A percentile compares a stretch with the other conserved stretches of the same genome.
These are phyloP conservation scores for Santalum album DNA, from an alignment of 164 flowering plant genomes.

Conservation along the genomic window DNA sequence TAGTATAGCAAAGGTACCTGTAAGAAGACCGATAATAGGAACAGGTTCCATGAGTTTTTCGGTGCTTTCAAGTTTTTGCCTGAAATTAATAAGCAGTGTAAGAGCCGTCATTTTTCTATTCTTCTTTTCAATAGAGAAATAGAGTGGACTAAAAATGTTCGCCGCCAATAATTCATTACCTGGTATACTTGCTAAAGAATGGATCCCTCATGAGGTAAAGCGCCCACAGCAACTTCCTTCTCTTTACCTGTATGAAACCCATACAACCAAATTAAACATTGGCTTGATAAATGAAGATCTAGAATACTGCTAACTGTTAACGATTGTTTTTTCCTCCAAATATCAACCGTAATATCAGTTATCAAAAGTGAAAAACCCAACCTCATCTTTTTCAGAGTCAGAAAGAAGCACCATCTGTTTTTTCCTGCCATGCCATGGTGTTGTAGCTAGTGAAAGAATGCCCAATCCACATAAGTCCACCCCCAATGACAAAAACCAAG, in stretches of 20 bases:
- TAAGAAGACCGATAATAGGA: conserved; percentile 71
- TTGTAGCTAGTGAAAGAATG: conserved; percentile 40
- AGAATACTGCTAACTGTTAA: neutral
- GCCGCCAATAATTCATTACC: conserved; percentile 28
- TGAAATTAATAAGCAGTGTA: conserved; percentile 22
- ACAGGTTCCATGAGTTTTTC: conserved; percentile 62
- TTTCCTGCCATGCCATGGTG: conserved; percentile 11
- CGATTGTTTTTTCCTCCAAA: neutral
- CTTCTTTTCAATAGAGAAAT: neutral
- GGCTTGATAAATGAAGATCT: neutral
- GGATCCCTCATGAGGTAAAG: conserved; percentile 98
- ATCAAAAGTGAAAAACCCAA: conserved; percentile 8
- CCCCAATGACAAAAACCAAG: conserved; percentile 71
- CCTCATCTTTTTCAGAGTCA: conserved; percentile 67
- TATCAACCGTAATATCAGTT: too few species aligned
- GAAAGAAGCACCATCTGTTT: conserved; percentile 31
- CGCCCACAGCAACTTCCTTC: conserved; percentile 84
- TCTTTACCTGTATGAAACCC: conserved; percentile 43
- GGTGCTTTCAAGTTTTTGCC: conserved; percentile 60
- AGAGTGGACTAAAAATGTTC: too few species aligned
- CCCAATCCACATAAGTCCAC: conserved; percentile 61
- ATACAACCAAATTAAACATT: neutral
- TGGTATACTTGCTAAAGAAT: conserved; percentile 71
- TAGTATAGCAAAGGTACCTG: conserved; percentile 51
- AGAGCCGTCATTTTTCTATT: neutral